Base-by-base conservation (phyloP, 2,329 filamentous ascomycete genomes). In the Calonectria hongkongensis region DNA sequence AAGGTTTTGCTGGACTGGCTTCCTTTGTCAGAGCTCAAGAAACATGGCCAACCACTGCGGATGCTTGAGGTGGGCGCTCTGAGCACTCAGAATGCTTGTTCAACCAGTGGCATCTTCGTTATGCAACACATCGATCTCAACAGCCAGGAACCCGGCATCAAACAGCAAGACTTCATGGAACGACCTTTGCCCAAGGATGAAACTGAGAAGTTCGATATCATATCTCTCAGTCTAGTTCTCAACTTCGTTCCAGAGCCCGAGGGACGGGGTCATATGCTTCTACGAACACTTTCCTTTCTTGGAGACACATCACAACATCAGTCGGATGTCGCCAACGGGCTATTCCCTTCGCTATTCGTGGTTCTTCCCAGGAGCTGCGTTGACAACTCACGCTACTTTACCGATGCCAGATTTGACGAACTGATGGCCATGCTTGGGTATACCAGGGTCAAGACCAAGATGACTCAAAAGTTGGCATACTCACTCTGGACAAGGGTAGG, bases 91-190 rank as follows among this genome's bases (percentile, higher is more conserved):
- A 99, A 99, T 82, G 94, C 93, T 16, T 98, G 95, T 83, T 96
- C 95, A 0, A 90, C 87, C 73, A 94, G 93, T 73, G 88, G 88
- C 8, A 82, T 90, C 51, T 94, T 98, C 78, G 87, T 94, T 43
- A 91, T 98, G 79, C 90, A 92, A 73, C 91, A 95, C 75, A 98
- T 99, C 82, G 97, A 99, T 81, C 86, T 99, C 69, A 94, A 97
- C 84, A 97, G 95, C 72, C 95, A 98, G 81, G 93, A 92, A 58
- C 88, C 93, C 1, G 92, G 92, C 0, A 99, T 99, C 76, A 82
- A 92, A 70, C 92, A 97, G 83, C 95, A 98, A 82, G 95, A 99
- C 83, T 98, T 99, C 81, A 98, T 99, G 96, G 86, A 95, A 77
- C 89, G 95, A 30, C 94, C 95, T 0, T 83, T 96, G 3, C 96